A percentile compares a stretch with the other conserved stretches of the same genome.
Conservation (phyloP, 1,139 yeast genomes). For the Diutina ranongensis region DNA sequence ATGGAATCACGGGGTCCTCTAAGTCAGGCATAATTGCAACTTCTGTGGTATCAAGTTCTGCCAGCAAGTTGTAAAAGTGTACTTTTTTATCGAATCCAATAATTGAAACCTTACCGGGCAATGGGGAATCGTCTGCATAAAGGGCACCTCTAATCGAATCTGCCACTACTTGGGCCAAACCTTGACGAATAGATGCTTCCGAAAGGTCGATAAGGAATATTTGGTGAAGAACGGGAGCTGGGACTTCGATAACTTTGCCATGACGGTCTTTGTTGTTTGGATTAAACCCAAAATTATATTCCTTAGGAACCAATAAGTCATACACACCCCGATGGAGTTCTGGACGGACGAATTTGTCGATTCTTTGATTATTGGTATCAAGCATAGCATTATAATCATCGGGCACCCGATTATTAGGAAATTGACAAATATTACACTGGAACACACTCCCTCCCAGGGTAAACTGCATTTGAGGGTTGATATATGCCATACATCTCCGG, state of each 20-base stretch:
- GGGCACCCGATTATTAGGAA: conserved; percentile 58
- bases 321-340: conserved; percentile 79
- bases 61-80: conserved; percentile 62
- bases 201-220: conserved; percentile 72
- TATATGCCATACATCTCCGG: conserved; percentile 79
- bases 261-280: neutral
- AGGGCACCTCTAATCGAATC: conserved; percentile 61
- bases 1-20: conserved; percentile 75
- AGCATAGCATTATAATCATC: conserved; percentile 54
- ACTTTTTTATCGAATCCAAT: conserved; percentile 67
- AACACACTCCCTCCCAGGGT: conserved; percentile 46
- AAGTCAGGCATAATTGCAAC: conserved; percentile 48
- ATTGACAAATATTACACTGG: conserved; percentile 81
- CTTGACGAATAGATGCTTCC: conserved; percentile 49
- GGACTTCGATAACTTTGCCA: conserved; percentile 10
- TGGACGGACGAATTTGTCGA: conserved; percentile 56
- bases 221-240: conserved; percentile 43
- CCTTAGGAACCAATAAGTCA: conserved; percentile 69
- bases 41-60: conserved; percentile 47
- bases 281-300: conserved; percentile 43
- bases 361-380: conserved; percentile 48
- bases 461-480: conserved; percentile 77
- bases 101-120: conserved; percentile 42
- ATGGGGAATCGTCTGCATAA: conserved; percentile 15
- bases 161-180: conserved; percentile 54